Evolutionary conservation across 805 yeast species (phyloP).

Genomic region (Yamadazyma kitorensis): DNA sequence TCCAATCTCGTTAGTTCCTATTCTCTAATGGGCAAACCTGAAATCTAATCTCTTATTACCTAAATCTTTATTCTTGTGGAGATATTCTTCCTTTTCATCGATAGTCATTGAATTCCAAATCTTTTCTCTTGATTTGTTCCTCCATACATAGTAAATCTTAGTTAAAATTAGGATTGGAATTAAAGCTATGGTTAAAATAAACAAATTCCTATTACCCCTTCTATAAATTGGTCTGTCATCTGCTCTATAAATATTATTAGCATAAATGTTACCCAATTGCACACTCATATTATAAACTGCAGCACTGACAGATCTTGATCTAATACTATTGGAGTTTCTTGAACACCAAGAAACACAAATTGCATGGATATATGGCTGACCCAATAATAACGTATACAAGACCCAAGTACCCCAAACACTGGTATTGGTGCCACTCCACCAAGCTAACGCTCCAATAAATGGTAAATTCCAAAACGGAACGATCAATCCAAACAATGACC

Average conservation of each 20-base stretch:
- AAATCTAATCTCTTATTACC: slow-evolving; percentile 26
- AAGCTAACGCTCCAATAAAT: slow-evolving; percentile 29
- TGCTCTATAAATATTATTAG: slow-evolving; percentile 23
- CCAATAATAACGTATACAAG: slow-evolving; percentile 24
- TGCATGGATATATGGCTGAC: slow-evolving; percentile 34
- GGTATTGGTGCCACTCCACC: slow-evolving; percentile 40
- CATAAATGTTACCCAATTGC: slow-evolving; percentile 23
- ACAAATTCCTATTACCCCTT: slow-evolving; percentile 24
- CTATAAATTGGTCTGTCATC: slow-evolving; percentile 27
- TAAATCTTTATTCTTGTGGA: slow-evolving; percentile 16
- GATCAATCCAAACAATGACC: slow-evolving; percentile 20
- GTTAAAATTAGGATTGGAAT: slow-evolving; percentile 19
- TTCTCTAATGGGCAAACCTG: slow-evolving; percentile 17
- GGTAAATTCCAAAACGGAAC: slow-evolving; percentile 33
- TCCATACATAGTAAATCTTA: slow-evolving; percentile 21
- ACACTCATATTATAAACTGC: slow-evolving; percentile 26
- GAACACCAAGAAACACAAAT: slow-evolving; percentile 29
- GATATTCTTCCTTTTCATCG: slow-evolving; percentile 19
- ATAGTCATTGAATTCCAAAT: slow-evolving; percentile 19
- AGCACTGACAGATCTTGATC: slow-evolving; percentile 26
- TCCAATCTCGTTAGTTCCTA: not conserved
- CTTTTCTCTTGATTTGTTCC: slow-evolving; percentile 17
- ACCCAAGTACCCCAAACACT: slow-evolving; percentile 43
- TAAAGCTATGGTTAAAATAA: slow-evolving; percentile 18
- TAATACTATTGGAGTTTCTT: slow-evolving; percentile 22